Conservation (phyloP, 331 rosid genomes). For the Cydonia oblonga region DNA sequence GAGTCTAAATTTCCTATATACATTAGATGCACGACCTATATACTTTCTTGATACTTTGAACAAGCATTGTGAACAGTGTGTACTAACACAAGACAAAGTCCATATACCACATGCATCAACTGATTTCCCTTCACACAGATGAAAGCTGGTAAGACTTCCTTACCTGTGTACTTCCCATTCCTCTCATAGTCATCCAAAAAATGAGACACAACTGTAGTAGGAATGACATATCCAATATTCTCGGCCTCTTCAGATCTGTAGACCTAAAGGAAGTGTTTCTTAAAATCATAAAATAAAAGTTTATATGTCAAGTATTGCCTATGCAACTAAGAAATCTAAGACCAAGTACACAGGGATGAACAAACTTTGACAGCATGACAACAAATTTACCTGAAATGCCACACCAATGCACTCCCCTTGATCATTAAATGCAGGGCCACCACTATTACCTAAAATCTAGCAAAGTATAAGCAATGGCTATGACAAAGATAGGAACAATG, state of each 20-base stretch:
- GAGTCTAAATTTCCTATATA: background rate
- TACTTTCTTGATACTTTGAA: background rate
- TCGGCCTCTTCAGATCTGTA: constrained; percentile 95
- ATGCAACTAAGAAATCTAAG: constrained; percentile 5
- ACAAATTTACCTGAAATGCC: constrained; percentile 89
- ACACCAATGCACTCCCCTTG: constrained; percentile 98
- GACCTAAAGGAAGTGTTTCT: constrained; percentile 66
- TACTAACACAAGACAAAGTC: background rate
- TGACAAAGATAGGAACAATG: constrained; percentile 16
- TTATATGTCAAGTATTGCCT: background rate
- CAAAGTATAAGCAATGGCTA: constrained; percentile 26
- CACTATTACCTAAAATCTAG: constrained; percentile 85
- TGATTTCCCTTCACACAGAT: background rate
- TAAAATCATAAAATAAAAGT: constrained; percentile 24
- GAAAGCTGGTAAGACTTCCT: constrained; percentile 24
- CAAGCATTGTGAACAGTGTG: background rate
- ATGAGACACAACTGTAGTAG: constrained; percentile 90
- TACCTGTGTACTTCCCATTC: constrained; percentile 86
- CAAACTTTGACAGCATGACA: constrained; percentile 13
- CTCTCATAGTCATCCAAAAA: constrained; percentile 81
- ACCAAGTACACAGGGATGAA: background rate
- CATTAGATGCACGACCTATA: too few species aligned
- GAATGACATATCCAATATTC: constrained; percentile 98
- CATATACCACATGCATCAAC: background rate
- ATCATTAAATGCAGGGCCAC: constrained; percentile 96